phyloP scores from a whole-genome alignment of 2,329 filamentous ascomycete genomes.

The Nigrospora osmanthi region DNA sequence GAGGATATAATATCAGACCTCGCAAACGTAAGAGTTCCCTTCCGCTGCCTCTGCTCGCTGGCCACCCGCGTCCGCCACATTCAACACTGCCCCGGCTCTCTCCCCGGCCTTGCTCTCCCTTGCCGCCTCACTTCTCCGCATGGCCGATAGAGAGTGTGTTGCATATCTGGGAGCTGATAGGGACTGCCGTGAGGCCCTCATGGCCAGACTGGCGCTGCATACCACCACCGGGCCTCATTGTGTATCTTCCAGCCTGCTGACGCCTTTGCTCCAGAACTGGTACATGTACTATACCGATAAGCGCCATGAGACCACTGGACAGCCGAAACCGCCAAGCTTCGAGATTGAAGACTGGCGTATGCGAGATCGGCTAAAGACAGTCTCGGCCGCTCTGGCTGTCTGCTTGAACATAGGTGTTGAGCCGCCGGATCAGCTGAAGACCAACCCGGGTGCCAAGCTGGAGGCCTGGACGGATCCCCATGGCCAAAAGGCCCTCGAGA shows the following conservation, averaged over 20 bases:
- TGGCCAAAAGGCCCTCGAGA: constrained; percentile 77
- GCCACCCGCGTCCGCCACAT: too few species aligned
- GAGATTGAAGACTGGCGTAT: constrained; percentile 92
- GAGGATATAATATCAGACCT: constrained; percentile 82
- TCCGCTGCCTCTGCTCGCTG: too few species aligned
- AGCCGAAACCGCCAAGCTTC: constrained; percentile 61
- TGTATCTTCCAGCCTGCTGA: too few species aligned
- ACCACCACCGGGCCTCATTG: too few species aligned
- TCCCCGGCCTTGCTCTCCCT: too few species aligned
- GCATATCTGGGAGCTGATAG: too few species aligned
- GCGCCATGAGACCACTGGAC: constrained; percentile 88
- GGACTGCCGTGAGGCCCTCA: too few species aligned
- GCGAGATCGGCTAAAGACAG: constrained; percentile 91
- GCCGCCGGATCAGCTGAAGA: constrained; percentile 93
- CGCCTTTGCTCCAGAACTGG: constrained; percentile 60
- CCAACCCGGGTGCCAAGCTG: constrained; percentile 82
- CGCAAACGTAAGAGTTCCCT: constrained; percentile 55
- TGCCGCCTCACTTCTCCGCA: too few species aligned
- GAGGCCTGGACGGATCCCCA: constrained; percentile 97
- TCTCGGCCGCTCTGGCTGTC: constrained; percentile 87
- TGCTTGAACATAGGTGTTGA: constrained; percentile 97
- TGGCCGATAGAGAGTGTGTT: too few species aligned
- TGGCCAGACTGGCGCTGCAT: too few species aligned
- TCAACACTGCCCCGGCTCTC: too few species aligned
- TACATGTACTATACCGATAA: constrained; percentile 99